phyloP scores from a whole-genome alignment of 225 moss, liverwort and hornwort genomes.

The Sphagnum contortum region DNA sequence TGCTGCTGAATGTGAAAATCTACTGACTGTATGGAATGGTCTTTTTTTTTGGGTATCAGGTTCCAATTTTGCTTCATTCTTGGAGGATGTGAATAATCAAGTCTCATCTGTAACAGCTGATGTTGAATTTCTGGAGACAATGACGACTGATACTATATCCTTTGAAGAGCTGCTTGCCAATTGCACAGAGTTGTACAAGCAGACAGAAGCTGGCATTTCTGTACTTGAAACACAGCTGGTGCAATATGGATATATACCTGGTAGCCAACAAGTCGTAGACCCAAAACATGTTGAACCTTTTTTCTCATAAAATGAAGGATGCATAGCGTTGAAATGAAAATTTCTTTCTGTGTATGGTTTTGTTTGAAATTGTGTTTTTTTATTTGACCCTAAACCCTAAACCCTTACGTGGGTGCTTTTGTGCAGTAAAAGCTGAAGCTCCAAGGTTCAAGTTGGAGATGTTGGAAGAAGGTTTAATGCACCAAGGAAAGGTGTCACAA shows the following conservation, averaged over 20 bases:
- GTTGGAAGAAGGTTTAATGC: conserved; percentile 24
- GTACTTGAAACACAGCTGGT: conserved; percentile 58
- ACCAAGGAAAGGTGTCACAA: conserved; percentile 22
- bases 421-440: conserved; percentile 5
- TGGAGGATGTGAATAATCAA: conserved; percentile 63
- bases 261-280: conserved; percentile 9
- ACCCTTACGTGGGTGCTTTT: too few relatives aligned
- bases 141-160: conserved; percentile 56
- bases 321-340: neutral
- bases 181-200: conserved; percentile 60
- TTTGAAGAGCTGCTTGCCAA: conserved; percentile 78
- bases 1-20: neutral
- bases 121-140: conserved; percentile 53
- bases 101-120: conserved; percentile 52
- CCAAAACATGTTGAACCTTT: neutral
- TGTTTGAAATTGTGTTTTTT: too few relatives aligned
- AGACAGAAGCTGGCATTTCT: conserved; percentile 56
- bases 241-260: conserved; percentile 74
- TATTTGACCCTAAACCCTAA: too few relatives aligned
- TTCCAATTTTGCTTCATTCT: conserved; percentile 46
- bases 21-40: conserved; percentile 1
- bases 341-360: too few relatives aligned
- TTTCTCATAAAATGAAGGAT: neutral
- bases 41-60: conserved; percentile 27
- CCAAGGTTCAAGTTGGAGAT: conserved; percentile 14